Base-by-base conservation (phyloP, 1,139 yeast species). In the Barnettozyma hawaiiensis region DNA sequence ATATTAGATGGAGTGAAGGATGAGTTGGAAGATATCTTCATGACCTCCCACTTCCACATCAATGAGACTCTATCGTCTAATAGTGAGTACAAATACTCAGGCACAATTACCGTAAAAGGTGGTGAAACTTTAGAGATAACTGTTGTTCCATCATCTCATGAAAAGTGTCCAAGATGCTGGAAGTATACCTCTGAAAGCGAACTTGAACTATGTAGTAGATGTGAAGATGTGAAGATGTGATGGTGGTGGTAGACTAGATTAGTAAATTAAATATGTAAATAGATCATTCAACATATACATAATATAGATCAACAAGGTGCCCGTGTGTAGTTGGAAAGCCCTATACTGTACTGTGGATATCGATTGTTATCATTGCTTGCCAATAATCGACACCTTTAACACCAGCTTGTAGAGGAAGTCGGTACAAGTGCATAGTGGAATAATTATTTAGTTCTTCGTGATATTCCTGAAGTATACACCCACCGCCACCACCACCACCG, bases 111-210 rank as follows among this genome's bases (percentile, higher is more conserved):
- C 0, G 47, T 67, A 5, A 65, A 61, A n/a, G n/a, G n/a, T 19
- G 69, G 63, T 3, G 57, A 54, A 3, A 46, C 45, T 2, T 52
- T 75, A 3, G 49, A 52, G 1, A 62, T 76, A 6, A 54, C 66
- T 11, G 71, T 78, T 7, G 60, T 65, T 9, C 71, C 70, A 5
- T 74, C 87, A 0, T 50, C 63, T 0, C 58, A 65, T 5, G 64
- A 65, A 41, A 87, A 87, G 56, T 92, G 98, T 60, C 95, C 96
- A 2, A 73, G 98, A 58, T 92, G 98, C 62, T 92, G 98, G 98
- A 86, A 86, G 57, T 80, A 66, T 57, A 75, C 76, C 14, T 70
- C 95, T 0, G 61, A 60, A 0, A 55, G 51, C 1, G 78, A 72
- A 36, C 78, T 76, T 14, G 58, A 59, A 2, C 67, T 90, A 26